Evolutionary conservation across 306 rosid species (phyloP).

Genomic region (Abrus pulchellus): DNA sequence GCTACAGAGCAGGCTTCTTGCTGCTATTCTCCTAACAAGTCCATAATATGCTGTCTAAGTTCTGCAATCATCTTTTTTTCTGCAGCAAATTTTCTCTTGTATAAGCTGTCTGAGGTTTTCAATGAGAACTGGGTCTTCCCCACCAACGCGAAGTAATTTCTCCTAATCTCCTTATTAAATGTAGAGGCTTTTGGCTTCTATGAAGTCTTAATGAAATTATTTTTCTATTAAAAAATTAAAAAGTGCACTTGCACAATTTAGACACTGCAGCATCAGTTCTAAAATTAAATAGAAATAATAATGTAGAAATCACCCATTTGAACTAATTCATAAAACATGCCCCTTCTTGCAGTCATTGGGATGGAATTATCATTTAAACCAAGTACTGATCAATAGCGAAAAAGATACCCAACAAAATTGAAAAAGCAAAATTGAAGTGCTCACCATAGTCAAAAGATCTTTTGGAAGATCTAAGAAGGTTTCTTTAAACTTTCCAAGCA

Average conservation of each 20-base stretch:
- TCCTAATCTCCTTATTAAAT: background rate
- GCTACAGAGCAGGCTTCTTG: background rate
- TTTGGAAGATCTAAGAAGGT: slow-evolving; percentile 93
- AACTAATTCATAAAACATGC: slow-evolving; percentile 29
- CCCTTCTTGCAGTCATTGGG: background rate
- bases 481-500: slow-evolving; percentile 85
- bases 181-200: background rate
- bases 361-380: slow-evolving; percentile 17
- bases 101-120: background rate
- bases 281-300: slow-evolving; percentile 1
- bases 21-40: background rate
- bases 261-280: slow-evolving; percentile 1
- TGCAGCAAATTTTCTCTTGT: background rate
- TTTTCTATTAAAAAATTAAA: background rate
- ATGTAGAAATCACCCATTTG: slow-evolving; percentile 32
- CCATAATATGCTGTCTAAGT: background rate
- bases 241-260: slow-evolving; percentile 5
- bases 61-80: background rate
- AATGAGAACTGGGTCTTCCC: too few species aligned
- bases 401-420: slow-evolving; percentile 10
- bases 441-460: slow-evolving; percentile 92
- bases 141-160: background rate
- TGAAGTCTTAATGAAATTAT: background rate
- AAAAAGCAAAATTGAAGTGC: slow-evolving; percentile 42
- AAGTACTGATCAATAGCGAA: slow-evolving; percentile 20